Evolutionary conservation across 345 rosid genomes (phyloP), one percentile per base, ranked within the genome.

Genomic region (Brassica rapa): DNA sequence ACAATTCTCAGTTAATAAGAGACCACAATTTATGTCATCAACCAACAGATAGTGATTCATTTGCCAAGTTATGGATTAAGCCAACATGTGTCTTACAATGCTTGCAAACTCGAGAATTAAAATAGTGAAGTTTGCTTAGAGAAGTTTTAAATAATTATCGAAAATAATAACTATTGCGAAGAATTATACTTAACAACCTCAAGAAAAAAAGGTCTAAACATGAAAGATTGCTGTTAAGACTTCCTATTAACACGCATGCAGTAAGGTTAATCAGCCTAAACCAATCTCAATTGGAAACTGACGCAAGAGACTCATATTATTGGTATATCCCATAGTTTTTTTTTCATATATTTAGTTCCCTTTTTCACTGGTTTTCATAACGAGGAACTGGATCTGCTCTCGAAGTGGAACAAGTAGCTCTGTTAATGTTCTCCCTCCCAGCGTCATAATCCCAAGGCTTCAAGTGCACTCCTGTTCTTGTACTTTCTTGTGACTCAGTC

Each of bases 361-460:
- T 46, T 14, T 0, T 14, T 11, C 6, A 14, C 16, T 46, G 55
- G 55, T 14, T 46, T 46, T 46, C 55, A 46, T 12, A 46, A 1
- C 14, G 55, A 46, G 55, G 55, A 46, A 46, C 55, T 46, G 19
- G 6, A 46, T 46, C 55, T 46, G 0, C 55, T 46, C 16, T 46
- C 55, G 6, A 14, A 46, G 55, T 46, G 55, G 55, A 46, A 46
- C 55, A 46, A 46, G 55, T 4, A 51, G 57, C 57, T 51, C 57
- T 64, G 27, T 16, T 1, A 64, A 35, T 9, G 68, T 64, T 11
- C 49, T 64, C 68, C 25, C 27, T 64, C 16, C 46, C 46, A 64
- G 68, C 68, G 16, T 33, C 68, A 33, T 64, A 33, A 27, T 64
- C 8, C 68, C 68, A 64, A 3, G 68, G 49, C 49, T 64, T 64